Evolutionary conservation across 176 grass and related monocot species (phyloP).

Genomic region (Oryza glaberrima): DNA sequence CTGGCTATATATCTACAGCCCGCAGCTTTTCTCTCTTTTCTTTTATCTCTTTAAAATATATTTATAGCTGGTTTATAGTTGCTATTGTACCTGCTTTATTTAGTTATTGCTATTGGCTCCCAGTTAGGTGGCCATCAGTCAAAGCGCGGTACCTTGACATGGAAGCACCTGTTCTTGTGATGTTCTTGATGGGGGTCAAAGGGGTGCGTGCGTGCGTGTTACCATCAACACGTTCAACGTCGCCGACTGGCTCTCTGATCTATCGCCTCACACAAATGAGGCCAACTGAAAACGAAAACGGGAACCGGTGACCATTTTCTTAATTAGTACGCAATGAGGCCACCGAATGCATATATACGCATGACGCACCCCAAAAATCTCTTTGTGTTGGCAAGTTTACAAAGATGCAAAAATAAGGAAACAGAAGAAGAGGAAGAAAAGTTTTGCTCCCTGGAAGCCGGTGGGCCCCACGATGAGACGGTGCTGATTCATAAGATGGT

Average conservation of each 20-base stretch:
- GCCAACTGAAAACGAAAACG: not conserved
- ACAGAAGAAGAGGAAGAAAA: not conserved
- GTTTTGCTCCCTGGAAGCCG: not conserved
- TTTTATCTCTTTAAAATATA: too few relatives aligned
- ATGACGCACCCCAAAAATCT: not conserved
- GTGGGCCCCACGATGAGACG: constrained; percentile 14
- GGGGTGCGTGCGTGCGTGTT: constrained; percentile 7
- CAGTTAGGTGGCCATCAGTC: not conserved
- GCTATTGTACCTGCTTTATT: too few relatives aligned
- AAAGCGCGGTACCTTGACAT: constrained; percentile 11
- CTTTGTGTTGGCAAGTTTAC: too few relatives aligned
- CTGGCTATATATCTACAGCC: too few relatives aligned
- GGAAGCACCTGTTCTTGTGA: constrained; percentile 1
- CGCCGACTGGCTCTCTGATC: constrained; percentile 10
- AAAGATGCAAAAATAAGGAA: not conserved
- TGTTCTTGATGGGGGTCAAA: constrained; percentile 22
- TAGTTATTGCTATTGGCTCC: not conserved
- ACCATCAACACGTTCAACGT: constrained; percentile 39
- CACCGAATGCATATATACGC: too few relatives aligned
- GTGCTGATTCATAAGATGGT: constrained; percentile 30
- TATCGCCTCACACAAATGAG: not conserved
- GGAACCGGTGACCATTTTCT: not conserved
- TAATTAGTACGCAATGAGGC: not conserved
- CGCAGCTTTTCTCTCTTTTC: too few relatives aligned
- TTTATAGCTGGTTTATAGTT: too few relatives aligned